phyloP scores from a whole-genome alignment of 208 protist species.

The Leishmania turanica region DNA sequence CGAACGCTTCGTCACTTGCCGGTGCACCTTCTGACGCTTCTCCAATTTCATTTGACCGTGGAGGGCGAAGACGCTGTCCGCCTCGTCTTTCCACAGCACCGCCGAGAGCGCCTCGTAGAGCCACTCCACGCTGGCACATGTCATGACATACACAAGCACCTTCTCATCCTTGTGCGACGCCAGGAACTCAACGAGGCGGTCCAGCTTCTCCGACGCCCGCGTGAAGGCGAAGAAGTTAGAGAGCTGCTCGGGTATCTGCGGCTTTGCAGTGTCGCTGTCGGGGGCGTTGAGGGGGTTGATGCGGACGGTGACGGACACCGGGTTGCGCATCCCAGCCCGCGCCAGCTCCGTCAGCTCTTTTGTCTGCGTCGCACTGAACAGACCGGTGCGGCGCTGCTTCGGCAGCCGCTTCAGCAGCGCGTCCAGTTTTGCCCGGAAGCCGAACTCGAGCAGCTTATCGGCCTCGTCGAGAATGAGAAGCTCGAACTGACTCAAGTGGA shows the following conservation, averaged over 20 bases:
- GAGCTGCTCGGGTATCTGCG: conserved; percentile 88
- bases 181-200: conserved; percentile 87
- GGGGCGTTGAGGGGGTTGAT: conserved; percentile 54
- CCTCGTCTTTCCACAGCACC: conserved; percentile 64
- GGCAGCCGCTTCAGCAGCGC: conserved; percentile 88
- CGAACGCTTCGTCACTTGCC: conserved; percentile 53
- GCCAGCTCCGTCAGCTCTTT: conserved; percentile 90
- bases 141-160: conserved; percentile 94
- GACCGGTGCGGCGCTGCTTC: conserved; percentile 90
- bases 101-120: conserved; percentile 73
- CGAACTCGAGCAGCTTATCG: conserved; percentile 93
- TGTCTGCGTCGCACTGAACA: conserved; percentile 95
- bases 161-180: conserved; percentile 65
- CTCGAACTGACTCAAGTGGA: conserved; percentile 84
- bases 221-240: conserved; percentile 89
- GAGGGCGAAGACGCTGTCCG: conserved; percentile 78
- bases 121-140: conserved; percentile 93
- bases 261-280: conserved; percentile 51
- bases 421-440: conserved; percentile 93
- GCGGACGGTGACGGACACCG: conserved; percentile 87
- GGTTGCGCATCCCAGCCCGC: conserved; percentile 91
- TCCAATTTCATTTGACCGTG: conserved; percentile 94
- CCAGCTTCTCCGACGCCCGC: conserved; percentile 81
- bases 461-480: conserved; percentile 94
- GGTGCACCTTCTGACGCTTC: conserved; percentile 85